These are phyloP conservation scores for Hanseniaspora meyeri DNA, from an alignment of 805 yeast genomes.

Conservation along the genomic window DNA sequence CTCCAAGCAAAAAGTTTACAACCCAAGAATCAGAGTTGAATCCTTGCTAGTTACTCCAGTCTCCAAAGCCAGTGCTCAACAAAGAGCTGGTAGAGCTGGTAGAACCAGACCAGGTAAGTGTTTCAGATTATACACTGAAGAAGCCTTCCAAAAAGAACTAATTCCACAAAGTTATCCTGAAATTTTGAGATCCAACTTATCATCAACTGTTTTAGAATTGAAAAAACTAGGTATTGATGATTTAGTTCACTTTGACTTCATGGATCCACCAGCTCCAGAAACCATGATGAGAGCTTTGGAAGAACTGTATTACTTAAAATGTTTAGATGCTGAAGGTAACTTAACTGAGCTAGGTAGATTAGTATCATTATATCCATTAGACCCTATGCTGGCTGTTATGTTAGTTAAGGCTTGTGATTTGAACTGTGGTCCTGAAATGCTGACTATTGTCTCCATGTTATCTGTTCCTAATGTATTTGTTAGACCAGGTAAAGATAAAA, in stretches of 20 bases:
- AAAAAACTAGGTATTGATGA: conserved; percentile 92
- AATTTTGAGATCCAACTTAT: conserved; percentile 77
- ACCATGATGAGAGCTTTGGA: conserved; percentile 99
- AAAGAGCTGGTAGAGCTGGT: conserved; percentile 99
- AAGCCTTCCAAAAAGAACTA: conserved; percentile 85
- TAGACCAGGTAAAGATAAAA: conserved; percentile 77
- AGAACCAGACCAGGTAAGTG: conserved; percentile 98
- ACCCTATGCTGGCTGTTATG: conserved; percentile 90
- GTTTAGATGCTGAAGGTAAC: conserved; percentile 85
- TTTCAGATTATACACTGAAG: conserved; percentile 91
- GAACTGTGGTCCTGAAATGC: conserved; percentile 76
- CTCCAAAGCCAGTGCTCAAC: conserved; percentile 94
- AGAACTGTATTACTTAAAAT: conserved; percentile 79
- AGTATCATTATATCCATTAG: conserved; percentile 88
- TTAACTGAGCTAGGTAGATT: conserved; percentile 78
- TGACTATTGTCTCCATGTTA: conserved; percentile 77
- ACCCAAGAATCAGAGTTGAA: conserved; percentile 91
- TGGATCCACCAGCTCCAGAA: conserved; percentile 99
- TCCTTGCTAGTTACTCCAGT: conserved; percentile 89
- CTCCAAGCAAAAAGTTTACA: conserved; percentile 90
- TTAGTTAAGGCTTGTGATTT: conserved; percentile 77
- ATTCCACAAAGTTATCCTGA: conserved; percentile 95
- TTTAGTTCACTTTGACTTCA: conserved; percentile 92
- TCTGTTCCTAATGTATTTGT: conserved; percentile 92
- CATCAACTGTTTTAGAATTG: conserved; percentile 82